A percentile compares a stretch with the other conserved stretches of the same genome.
These are phyloP conservation scores for Xanthoceras sorbifolium DNA, from an alignment of 345 rosid species.

Conservation along the genomic window DNA sequence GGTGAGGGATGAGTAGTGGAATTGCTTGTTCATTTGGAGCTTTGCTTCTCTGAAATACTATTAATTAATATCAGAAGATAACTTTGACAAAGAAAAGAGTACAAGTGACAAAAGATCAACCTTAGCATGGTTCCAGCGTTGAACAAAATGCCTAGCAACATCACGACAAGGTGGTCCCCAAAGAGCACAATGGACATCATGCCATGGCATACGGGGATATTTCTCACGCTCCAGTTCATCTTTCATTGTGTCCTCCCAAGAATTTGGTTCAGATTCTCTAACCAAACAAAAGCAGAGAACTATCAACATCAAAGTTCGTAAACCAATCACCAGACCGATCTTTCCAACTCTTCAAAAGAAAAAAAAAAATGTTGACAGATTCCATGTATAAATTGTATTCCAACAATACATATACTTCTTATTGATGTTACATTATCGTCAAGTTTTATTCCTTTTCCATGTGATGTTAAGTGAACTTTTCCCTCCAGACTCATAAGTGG, in stretches of 20 bases:
- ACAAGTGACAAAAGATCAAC: slow-evolving; percentile 32
- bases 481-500: neutral
- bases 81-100: neutral
- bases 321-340: no score
- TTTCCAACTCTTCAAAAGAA: neutral
- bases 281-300: slow-evolving; percentile 18
- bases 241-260: slow-evolving; percentile 89
- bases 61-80: slow-evolving; percentile 16
- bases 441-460: no score
- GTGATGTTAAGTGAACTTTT: neutral
- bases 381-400: neutral
- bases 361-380: neutral
- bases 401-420: neutral
- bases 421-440: no score
- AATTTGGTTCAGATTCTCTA: slow-evolving; percentile 97
- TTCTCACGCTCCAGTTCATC: slow-evolving; percentile 75
- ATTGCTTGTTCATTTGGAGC: slow-evolving; percentile 80
- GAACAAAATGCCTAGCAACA: slow-evolving; percentile 88
- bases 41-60: slow-evolving; percentile 67
- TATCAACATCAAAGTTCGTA: neutral
- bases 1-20: slow-evolving; percentile 91
- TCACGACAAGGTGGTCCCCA: slow-evolving; percentile 99
- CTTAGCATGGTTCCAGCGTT: slow-evolving; percentile 98
- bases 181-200: slow-evolving; percentile 90
- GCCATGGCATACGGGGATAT: slow-evolving; percentile 99